phyloP scores from a whole-genome alignment of 768 basidiomycete species.

The Melanogaster broomeanus region DNA sequence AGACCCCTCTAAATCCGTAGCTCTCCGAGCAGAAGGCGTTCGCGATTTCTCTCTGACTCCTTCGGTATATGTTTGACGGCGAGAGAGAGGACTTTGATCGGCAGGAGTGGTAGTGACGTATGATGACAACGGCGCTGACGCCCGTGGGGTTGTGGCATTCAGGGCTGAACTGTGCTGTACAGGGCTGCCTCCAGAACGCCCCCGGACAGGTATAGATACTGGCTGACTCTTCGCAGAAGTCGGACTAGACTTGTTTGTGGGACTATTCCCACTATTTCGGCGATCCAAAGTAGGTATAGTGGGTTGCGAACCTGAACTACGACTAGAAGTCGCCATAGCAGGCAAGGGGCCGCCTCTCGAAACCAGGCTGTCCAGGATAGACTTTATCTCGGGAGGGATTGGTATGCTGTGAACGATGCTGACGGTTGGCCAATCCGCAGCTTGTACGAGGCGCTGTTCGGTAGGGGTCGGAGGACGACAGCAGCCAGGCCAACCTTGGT shows the following conservation, averaged over 20 bases:
- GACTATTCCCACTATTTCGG: slow-evolving; percentile 43
- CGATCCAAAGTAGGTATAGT: slow-evolving; percentile 42
- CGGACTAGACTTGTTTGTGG: slow-evolving; percentile 23
- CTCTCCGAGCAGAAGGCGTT: slow-evolving; percentile 63
- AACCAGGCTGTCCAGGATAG: slow-evolving; percentile 58
- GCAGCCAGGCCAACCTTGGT: slow-evolving; percentile 87
- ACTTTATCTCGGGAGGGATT: slow-evolving; percentile 72
- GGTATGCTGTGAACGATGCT: slow-evolving; percentile 71
- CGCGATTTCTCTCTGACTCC: slow-evolving; percentile 56
- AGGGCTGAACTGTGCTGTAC: slow-evolving; percentile 24
- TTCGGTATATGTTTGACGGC: slow-evolving; percentile 53
- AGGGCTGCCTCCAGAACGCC: slow-evolving; percentile 57
- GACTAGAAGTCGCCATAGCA: slow-evolving; percentile 31
- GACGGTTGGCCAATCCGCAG: slow-evolving; percentile 81
- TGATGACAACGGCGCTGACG: slow-evolving; percentile 37
- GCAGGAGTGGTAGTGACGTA: slow-evolving; percentile 47
- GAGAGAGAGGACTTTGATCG: slow-evolving; percentile 45
- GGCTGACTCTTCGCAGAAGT: slow-evolving; percentile 43
- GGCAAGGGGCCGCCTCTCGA: slow-evolving; percentile 38
- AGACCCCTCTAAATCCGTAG: slow-evolving; percentile 54
- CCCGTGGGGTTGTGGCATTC: slow-evolving; percentile 31
- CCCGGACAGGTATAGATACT: slow-evolving; percentile 42
- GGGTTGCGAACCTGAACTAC: slow-evolving; percentile 31
- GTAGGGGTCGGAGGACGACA: slow-evolving; percentile 68
- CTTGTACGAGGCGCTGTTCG: slow-evolving; percentile 64